These are phyloP conservation scores for Vaccinium darrowii DNA, from an alignment of 148 eudicot genomes.

Conservation along the genomic window DNA sequence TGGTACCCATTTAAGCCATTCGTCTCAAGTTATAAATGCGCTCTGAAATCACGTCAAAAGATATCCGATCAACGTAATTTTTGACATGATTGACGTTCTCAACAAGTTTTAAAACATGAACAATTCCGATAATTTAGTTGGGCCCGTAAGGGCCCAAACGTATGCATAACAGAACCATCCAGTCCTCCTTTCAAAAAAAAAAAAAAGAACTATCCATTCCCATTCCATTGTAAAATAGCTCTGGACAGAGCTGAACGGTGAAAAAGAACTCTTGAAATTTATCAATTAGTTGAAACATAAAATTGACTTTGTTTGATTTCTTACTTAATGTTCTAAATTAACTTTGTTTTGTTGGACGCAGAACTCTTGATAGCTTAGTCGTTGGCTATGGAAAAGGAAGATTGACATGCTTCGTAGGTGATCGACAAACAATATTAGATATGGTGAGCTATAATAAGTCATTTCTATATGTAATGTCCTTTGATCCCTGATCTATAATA, in stretches of 20 bases:
- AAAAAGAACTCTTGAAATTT: not conserved
- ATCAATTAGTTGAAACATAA: not conserved
- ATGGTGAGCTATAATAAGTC: conserved; percentile 28
- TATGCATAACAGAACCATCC: not conserved
- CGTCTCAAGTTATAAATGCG: not conserved
- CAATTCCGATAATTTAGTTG: too few species aligned
- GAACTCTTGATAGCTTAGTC: conserved; percentile 63
- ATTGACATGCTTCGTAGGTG: conserved; percentile 43
- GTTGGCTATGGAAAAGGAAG: conserved; percentile 58
- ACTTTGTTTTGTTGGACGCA: conserved; percentile 13
- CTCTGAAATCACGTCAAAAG: not conserved
- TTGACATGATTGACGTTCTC: too few species aligned
- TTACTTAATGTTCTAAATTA: not conserved
- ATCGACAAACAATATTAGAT: conserved; percentile 35
- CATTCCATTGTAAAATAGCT: not conserved
- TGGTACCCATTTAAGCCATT: not conserved
- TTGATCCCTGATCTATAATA: not conserved
- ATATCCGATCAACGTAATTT: not conserved
- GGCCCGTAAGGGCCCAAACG: not conserved
- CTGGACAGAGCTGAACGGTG: not conserved
- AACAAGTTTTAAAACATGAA: too few species aligned
- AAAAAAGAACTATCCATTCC: not conserved
- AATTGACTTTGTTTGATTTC: not conserved
- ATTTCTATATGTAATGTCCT: not conserved
- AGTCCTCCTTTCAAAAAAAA: not conserved